Conservation (phyloP, 106 monocot genomes). For the Platanthera zijinensis region DNA sequence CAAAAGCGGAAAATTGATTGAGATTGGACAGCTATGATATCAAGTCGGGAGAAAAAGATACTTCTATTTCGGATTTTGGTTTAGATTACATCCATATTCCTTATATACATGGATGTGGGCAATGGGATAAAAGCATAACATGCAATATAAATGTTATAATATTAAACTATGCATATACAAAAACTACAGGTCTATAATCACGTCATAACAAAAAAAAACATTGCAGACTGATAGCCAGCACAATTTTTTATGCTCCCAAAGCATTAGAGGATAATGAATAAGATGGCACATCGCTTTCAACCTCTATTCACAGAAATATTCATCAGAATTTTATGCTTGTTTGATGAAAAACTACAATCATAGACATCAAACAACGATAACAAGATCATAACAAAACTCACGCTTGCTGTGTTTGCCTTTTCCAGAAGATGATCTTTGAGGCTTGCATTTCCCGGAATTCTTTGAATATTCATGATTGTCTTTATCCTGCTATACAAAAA, state of each 20-base stretch:
- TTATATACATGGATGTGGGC: too few relatives aligned
- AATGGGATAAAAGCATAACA: too few relatives aligned
- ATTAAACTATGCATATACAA: not conserved
- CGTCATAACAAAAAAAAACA: not conserved
- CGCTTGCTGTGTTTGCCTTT: conserved; percentile 6
- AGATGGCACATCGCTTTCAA: not conserved
- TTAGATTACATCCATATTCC: too few relatives aligned
- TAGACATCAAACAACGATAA: not conserved
- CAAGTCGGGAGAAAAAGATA: too few relatives aligned
- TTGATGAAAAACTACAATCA: not conserved
- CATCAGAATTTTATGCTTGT: not conserved
- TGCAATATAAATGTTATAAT: too few relatives aligned
- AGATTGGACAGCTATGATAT: too few relatives aligned
- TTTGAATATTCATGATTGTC: conserved; percentile 1
- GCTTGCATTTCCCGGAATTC: conserved; percentile 4
- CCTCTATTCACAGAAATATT: not conserved
- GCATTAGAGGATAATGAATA: not conserved
- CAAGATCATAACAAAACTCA: not conserved
- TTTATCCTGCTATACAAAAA: not conserved
- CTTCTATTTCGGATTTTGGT: too few relatives aligned
- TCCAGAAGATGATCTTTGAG: not conserved
- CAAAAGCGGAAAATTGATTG: too few relatives aligned
- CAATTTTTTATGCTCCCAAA: not conserved
- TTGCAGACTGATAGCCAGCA: not conserved
- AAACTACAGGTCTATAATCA: not conserved